Percentiles rank a stretch among this genome's conserved stretches.
phyloP scores from a whole-genome alignment of 2,329 filamentous ascomycete species.

The Coleophoma eucalyptorum region DNA sequence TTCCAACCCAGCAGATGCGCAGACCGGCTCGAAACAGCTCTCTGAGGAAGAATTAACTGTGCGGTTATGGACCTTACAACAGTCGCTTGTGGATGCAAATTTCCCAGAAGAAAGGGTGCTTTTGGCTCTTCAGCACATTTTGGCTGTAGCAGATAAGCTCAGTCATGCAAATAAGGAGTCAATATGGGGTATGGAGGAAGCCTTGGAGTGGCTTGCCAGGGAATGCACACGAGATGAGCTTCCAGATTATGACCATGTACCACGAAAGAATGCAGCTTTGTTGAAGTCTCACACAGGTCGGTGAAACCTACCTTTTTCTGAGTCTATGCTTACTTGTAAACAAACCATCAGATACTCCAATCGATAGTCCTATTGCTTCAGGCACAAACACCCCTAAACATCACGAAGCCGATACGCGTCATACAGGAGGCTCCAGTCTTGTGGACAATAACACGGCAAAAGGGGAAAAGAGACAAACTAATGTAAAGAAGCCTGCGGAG shows the following conservation, averaged over 20 bases:
- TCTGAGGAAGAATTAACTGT: constrained; percentile 76
- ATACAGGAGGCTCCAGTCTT: constrained; percentile 12
- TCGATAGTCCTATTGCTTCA: constrained; percentile 25
- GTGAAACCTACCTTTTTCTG: constrained; percentile 4
- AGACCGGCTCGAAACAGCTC: constrained; percentile 41
- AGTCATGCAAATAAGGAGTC: constrained; percentile 54
- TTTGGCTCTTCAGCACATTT: constrained; percentile 60
- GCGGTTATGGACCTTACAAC: constrained; percentile 80
- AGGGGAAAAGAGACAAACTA: constrained; percentile 12
- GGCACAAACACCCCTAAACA: constrained; percentile 24
- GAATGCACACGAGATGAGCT: constrained; percentile 67
- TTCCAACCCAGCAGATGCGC: constrained; percentile 28
- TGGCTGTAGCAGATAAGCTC: constrained; percentile 64
- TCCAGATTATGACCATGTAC: constrained; percentile 62
- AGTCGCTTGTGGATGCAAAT: constrained; percentile 64
- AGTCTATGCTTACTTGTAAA: constrained; percentile 7
- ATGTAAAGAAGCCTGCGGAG: constrained; percentile 11
- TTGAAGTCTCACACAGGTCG: constrained; percentile 25
- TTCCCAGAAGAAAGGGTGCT: constrained; percentile 63
- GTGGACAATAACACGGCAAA: constrained; percentile 4
- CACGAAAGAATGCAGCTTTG: constrained; percentile 16
- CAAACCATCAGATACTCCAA: constrained; percentile 20
- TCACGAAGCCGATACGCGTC: constrained; percentile 22
- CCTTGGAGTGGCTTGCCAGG: constrained; percentile 85
- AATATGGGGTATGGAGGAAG: constrained; percentile 84